phyloP scores from a whole-genome alignment of 805 yeast species.

The Hanseniaspora occidentalis region DNA sequence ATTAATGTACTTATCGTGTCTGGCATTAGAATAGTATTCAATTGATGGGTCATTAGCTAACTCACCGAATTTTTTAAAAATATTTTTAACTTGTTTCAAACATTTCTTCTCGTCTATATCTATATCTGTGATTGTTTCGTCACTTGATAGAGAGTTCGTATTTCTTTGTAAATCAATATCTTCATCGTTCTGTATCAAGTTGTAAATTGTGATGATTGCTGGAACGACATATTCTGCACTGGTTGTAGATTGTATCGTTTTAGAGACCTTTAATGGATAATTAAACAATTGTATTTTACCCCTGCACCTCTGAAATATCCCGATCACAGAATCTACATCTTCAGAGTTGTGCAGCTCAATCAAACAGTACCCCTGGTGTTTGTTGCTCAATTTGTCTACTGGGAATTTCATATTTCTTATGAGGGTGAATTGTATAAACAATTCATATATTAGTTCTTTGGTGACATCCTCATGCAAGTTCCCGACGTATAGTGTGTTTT shows the following conservation, averaged over 20 bases:
- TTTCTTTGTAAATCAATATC: too few relatives aligned
- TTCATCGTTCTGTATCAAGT: conserved; percentile 2
- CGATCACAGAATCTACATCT: conserved; percentile 60
- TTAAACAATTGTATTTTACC: conserved; percentile 20
- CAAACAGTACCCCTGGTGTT: conserved; percentile 83
- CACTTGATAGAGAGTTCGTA: too few relatives aligned
- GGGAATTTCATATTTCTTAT: conserved; percentile 62
- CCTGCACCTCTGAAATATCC: conserved; percentile 29
- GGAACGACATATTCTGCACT: conserved; percentile 1
- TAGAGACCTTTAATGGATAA: conserved; percentile 50
- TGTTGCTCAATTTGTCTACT: conserved; percentile 54
- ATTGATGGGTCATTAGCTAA: conserved; percentile 39
- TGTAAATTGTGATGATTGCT: conserved; percentile 9
- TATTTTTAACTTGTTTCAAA: conserved; percentile 41
- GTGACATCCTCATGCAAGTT: conserved; percentile 67
- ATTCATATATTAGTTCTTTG: conserved; percentile 63
- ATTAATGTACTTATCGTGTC: conserved; percentile 53
- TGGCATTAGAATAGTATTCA: conserved; percentile 7
- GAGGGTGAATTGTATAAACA: conserved; percentile 78
- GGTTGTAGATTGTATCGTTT: conserved; percentile 31
- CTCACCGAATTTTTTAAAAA: conserved; percentile 53
- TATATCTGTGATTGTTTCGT: conserved; percentile 7
- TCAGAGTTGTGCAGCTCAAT: conserved; percentile 47
- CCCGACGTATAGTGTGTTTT: conserved; percentile 66
- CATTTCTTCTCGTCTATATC: conserved; percentile 41